Evolutionary conservation across 2,329 filamentous ascomycete genomes (phyloP).

Genomic region (Helminthosporium solani): DNA sequence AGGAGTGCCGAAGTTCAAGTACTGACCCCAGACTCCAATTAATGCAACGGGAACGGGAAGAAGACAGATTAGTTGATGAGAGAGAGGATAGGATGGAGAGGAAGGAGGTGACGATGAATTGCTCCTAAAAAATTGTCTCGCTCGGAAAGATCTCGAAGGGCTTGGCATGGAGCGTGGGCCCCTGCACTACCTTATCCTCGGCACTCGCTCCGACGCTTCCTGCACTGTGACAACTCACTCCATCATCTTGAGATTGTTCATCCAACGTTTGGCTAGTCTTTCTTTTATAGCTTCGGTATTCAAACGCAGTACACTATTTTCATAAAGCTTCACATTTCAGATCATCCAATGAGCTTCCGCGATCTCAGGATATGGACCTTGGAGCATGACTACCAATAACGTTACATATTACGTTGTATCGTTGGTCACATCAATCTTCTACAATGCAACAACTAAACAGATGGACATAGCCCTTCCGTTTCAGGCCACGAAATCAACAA

Average conservation of each 20-base stretch:
- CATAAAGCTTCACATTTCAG: too few relatives aligned
- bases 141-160: background rate
- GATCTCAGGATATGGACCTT: too few relatives aligned
- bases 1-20: slow-evolving; percentile 24
- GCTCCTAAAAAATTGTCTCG: slow-evolving; percentile 14
- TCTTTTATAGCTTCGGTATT: too few relatives aligned
- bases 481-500: slow-evolving; percentile 8
- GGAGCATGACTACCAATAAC: too few relatives aligned
- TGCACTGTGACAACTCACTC: too few relatives aligned
- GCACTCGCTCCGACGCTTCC: background rate
- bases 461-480: too few relatives aligned
- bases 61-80: background rate
- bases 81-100: background rate
- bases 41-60: slow-evolving; percentile 8
- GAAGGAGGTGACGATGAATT: slow-evolving; percentile 5
- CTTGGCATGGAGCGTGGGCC: background rate
- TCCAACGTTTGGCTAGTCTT: too few relatives aligned
- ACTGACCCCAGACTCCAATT: slow-evolving; percentile 40
- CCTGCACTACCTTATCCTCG: background rate
- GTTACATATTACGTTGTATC: too few relatives aligned
- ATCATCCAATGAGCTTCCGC: too few relatives aligned
- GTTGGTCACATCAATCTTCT: too few relatives aligned
- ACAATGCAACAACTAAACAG: slow-evolving; percentile 14
- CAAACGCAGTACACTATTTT: too few relatives aligned
- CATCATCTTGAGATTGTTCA: too few relatives aligned